Evolutionary conservation across 2,329 filamentous ascomycete genomes (phyloP).

Genomic region (Hypoxylon sp.): DNA sequence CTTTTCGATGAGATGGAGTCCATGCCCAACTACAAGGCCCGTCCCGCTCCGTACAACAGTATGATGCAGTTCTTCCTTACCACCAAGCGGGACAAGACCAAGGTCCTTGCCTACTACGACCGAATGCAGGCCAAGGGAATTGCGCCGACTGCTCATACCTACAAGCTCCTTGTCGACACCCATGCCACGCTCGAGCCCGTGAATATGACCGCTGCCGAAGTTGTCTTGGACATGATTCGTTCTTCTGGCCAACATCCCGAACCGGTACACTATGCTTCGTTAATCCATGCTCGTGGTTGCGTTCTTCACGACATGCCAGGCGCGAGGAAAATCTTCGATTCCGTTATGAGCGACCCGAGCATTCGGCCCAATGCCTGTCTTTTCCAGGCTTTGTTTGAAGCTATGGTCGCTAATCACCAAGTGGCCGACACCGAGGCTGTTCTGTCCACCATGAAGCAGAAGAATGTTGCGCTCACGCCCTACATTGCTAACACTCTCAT

Average conservation of each 20-base stretch:
- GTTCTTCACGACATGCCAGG: constrained; percentile 91
- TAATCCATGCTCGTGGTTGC: constrained; percentile 96
- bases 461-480: constrained; percentile 85
- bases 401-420: constrained; percentile 93
- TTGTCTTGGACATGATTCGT: constrained; percentile 83
- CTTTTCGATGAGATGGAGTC: constrained; percentile 99
- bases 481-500: constrained; percentile 99
- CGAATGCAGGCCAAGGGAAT: constrained; percentile 92
- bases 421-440: constrained; percentile 81
- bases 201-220: constrained; percentile 87
- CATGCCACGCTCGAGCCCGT: constrained; percentile 94
- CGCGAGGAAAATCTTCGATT: constrained; percentile 84
- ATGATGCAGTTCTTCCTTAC: constrained; percentile 99
- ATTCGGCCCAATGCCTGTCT: constrained; percentile 84
- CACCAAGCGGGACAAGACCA: constrained; percentile 94
- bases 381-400: constrained; percentile 96
- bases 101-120: constrained; percentile 94
- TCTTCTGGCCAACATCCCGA: constrained; percentile 81
- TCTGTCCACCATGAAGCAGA: constrained; percentile 79
- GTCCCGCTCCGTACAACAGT: constrained; percentile 97
- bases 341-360: constrained; percentile 75
- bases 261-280: constrained; percentile 92
- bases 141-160: constrained; percentile 92
- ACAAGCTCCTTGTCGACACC: constrained; percentile 96
- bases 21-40: constrained; percentile 98